phyloP scores from a whole-genome alignment of 768 basidiomycete genomes.

The Leccinum olivaceopallidum region DNA sequence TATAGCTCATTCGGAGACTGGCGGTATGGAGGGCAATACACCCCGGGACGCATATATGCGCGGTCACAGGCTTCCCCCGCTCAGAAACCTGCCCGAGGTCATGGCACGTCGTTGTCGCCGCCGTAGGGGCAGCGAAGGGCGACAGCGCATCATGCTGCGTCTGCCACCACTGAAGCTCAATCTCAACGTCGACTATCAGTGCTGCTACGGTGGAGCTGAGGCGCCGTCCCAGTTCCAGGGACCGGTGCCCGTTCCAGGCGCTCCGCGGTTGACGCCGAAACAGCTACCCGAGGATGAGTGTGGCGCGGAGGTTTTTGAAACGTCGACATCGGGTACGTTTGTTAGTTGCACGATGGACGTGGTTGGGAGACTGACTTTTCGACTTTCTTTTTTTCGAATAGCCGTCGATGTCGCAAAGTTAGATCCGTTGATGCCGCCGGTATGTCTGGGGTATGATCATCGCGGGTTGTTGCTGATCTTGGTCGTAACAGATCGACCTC shows the following conservation, averaged over 20 bases:
- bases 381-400: neutral
- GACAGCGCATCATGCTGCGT: slow-evolving; percentile 3
- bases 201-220: neutral
- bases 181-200: neutral
- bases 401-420: slow-evolving; percentile 8
- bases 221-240: neutral
- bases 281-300: slow-evolving; percentile 28
- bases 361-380: neutral
- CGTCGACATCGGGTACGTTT: slow-evolving; percentile 18
- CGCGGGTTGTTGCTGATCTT: neutral
- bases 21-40: too few species aligned
- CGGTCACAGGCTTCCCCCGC: neutral
- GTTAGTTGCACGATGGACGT: neutral
- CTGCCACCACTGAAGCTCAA: slow-evolving; percentile 16
- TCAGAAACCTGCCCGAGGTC: slow-evolving; percentile 13
- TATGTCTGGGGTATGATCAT: slow-evolving; percentile 10
- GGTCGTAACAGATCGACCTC: slow-evolving; percentile 4
- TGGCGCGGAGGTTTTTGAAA: slow-evolving; percentile 15
- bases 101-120: slow-evolving; percentile 1
- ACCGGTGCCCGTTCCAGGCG: slow-evolving; percentile 15
- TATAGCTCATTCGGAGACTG: neutral
- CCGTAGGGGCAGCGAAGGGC: slow-evolving; percentile 1
- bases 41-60: slow-evolving; percentile 17
- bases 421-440: slow-evolving; percentile 16
- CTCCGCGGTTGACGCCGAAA: slow-evolving; percentile 27